Evolutionary conservation across 345 rosid species (phyloP).

Genomic region (Gossypium stocksii): DNA sequence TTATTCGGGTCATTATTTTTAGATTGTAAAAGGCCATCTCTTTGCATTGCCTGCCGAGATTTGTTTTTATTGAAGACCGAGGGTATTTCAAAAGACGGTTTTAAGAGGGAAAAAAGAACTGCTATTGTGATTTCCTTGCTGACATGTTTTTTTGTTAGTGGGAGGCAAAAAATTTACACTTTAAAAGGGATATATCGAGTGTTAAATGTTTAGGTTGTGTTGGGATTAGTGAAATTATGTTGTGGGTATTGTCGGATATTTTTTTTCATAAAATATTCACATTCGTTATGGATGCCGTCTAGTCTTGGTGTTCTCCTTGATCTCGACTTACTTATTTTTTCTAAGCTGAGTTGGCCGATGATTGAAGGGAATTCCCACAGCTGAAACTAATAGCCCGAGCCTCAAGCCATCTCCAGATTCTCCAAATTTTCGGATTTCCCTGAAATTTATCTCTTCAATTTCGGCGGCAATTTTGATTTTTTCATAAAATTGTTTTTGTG

Average conservation of each 20-base stretch:
- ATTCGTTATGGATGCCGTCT: too few relatives aligned
- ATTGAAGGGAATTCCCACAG: too few relatives aligned
- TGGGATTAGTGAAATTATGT: neutral
- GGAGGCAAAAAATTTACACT: neutral
- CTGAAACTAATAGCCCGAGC: too few relatives aligned
- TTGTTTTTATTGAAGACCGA: slow-evolving; percentile 12
- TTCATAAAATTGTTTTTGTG: too few relatives aligned
- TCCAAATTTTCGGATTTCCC: neutral
- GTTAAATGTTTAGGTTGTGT: slow-evolving; percentile 12
- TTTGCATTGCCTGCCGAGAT: slow-evolving; percentile 9
- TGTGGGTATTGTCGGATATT: neutral
- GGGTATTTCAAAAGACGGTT: slow-evolving; percentile 2
- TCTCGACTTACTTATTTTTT: too few relatives aligned
- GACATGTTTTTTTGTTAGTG: slow-evolving; percentile 7
- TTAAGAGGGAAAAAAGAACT: neutral
- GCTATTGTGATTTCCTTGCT: neutral
- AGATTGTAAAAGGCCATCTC: slow-evolving; percentile 19
- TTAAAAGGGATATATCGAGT: neutral
- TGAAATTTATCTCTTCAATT: neutral
- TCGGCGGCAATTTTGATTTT: too few relatives aligned
- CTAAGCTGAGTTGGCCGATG: too few relatives aligned
- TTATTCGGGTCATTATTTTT: neutral
- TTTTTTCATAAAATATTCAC: too few relatives aligned
- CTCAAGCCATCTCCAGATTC: too few relatives aligned
- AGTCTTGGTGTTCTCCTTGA: too few relatives aligned